Conservation (phyloP, 805 yeast genomes). For the Candida ponderosae region DNA sequence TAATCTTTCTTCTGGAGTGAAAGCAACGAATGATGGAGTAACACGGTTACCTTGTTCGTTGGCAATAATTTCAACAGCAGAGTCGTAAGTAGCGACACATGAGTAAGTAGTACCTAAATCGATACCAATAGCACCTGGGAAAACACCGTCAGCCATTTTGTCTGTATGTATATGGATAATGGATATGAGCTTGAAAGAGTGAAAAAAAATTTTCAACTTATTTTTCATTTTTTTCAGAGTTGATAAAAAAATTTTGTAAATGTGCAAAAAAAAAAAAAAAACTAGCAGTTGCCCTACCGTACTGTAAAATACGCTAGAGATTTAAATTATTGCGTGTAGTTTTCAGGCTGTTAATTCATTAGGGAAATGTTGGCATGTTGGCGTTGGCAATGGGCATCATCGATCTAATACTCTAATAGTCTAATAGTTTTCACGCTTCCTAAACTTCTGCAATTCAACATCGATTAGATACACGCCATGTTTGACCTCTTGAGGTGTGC, state of each 20-base stretch:
- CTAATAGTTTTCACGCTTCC: too few relatives aligned
- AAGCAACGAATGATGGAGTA: slow-evolving; percentile 76
- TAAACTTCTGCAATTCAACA: slow-evolving; percentile 11
- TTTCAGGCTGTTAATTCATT: too few relatives aligned
- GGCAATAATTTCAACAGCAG: slow-evolving; percentile 73
- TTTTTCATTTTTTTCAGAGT: slow-evolving; percentile 9
- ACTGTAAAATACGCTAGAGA: background rate
- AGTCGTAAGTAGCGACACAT: slow-evolving; percentile 74
- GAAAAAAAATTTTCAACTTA: slow-evolving; percentile 10
- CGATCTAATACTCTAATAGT: too few relatives aligned
- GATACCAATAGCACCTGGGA: slow-evolving; percentile 99
- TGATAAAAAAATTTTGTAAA: background rate
- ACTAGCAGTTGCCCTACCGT: background rate
- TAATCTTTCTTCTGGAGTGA: slow-evolving; percentile 71
- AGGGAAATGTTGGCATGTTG: too few relatives aligned
- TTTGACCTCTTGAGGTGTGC: slow-evolving; percentile 17
- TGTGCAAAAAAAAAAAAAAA: too few relatives aligned
- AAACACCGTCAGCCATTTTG: slow-evolving; percentile 95
- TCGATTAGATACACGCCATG: slow-evolving; percentile 22
- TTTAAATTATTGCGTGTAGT: background rate
- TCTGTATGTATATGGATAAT: slow-evolving; percentile 7
- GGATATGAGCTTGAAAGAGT: slow-evolving; percentile 6
- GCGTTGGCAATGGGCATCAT: too few relatives aligned
- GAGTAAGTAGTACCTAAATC: slow-evolving; percentile 89
- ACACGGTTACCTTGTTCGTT: slow-evolving; percentile 84